phyloP scores from a whole-genome alignment of 179 eudicot genomes.

The Patellifolia procumbens region DNA sequence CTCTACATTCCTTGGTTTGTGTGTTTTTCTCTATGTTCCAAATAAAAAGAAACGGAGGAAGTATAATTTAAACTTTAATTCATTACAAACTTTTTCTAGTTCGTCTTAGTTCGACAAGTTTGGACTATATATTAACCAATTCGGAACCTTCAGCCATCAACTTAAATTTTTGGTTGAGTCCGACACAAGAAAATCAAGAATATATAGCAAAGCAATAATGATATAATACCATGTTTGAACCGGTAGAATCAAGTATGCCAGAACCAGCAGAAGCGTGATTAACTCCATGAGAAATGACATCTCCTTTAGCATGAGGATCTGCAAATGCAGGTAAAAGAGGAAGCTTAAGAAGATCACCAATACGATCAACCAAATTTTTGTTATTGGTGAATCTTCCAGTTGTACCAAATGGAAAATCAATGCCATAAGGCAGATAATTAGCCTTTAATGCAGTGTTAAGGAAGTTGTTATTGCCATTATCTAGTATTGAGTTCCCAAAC shows the following conservation, averaged over 20 bases:
- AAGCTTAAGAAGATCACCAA: constrained; percentile 26
- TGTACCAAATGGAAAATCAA: constrained; percentile 18
- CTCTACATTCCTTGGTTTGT: too few species aligned
- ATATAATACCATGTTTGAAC: constrained; percentile 8
- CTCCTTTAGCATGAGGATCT: constrained; percentile 15
- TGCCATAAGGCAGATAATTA: constrained; percentile 28
- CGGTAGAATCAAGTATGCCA: constrained; percentile 30
- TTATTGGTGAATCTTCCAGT: constrained; percentile 28
- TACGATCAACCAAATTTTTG: constrained; percentile 19
- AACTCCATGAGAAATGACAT: constrained; percentile 18
- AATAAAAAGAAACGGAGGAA: too few species aligned
- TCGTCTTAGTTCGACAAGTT: too few species aligned
- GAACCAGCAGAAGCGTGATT: constrained; percentile 29
- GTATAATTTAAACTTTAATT: too few species aligned
- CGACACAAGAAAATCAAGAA: too few species aligned
- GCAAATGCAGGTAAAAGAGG: constrained; percentile 15
- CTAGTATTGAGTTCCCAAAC: constrained; percentile 22
- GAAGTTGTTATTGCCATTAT: constrained; percentile 29
- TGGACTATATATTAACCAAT: too few species aligned
- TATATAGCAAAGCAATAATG: too few species aligned
- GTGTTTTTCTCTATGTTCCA: too few species aligned
- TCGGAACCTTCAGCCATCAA: too few species aligned
- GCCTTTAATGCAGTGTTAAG: constrained; percentile 4
- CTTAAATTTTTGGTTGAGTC: too few species aligned
- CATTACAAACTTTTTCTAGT: too few species aligned